Evolutionary conservation across 2,329 filamentous ascomycete species (phyloP).

Genomic region (Trichoderma gracile): DNA sequence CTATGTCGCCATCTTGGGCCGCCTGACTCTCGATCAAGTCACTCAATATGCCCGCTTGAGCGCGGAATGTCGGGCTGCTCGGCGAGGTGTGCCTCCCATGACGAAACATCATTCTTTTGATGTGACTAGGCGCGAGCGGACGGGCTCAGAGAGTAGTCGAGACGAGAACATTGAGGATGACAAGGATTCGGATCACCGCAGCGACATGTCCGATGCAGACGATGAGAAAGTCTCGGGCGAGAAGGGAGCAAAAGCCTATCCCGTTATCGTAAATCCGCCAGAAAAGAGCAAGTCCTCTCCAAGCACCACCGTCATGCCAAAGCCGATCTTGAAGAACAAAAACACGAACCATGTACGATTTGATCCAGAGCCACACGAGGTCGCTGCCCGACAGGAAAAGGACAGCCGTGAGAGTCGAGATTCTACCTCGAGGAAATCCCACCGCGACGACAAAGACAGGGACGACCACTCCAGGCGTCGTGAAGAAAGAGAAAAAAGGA

Average conservation of each 20-base stretch:
- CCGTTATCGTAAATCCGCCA: constrained; percentile 42
- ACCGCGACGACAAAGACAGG: constrained; percentile 36
- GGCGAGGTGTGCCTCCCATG: constrained; percentile 31
- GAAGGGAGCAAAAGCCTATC: constrained; percentile 39
- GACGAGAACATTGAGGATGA: constrained; percentile 37
- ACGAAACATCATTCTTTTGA: constrained; percentile 24
- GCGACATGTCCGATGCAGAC: constrained; percentile 38
- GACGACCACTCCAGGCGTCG: constrained; percentile 9
- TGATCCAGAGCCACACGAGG: constrained; percentile 50
- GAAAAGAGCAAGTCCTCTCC: constrained; percentile 39
- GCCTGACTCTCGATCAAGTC: constrained; percentile 54
- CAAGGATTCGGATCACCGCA: constrained; percentile 37
- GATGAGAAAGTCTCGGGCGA: constrained; percentile 37
- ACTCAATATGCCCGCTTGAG: constrained; percentile 52
- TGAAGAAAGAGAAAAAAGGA: constrained; percentile 9
- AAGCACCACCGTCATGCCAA: constrained; percentile 46
- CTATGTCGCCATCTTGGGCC: constrained; percentile 61
- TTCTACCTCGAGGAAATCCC: constrained; percentile 29
- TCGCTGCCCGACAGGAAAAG: constrained; percentile 38
- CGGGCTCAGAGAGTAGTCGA: constrained; percentile 40
- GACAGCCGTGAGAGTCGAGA: constrained; percentile 38
- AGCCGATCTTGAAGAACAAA: constrained; percentile 63
- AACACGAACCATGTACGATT: constrained; percentile 60
- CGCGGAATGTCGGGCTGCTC: constrained; percentile 48
- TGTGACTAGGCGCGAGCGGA: constrained; percentile 28